phyloP scores from a whole-genome alignment of 257 asterid species.

The Solanum bulbocastanum region DNA sequence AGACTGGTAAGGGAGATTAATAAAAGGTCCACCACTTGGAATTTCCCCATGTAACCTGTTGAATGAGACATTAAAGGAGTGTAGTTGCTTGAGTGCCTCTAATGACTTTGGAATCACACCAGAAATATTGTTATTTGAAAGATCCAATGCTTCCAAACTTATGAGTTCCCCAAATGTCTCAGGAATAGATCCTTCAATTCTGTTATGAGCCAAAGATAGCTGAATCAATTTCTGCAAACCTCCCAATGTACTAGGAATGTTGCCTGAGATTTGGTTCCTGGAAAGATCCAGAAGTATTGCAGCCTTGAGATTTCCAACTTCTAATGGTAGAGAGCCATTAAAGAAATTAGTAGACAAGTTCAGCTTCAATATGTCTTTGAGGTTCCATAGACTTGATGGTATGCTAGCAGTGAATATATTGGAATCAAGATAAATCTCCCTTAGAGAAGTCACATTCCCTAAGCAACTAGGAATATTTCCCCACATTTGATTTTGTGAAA shows the following conservation, averaged over 20 bases:
- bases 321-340: constrained; percentile 10
- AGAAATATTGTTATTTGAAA: constrained; percentile 19
- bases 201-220: constrained; percentile 21
- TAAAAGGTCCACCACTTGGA: neutral
- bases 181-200: constrained; percentile 20
- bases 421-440: constrained; percentile 4
- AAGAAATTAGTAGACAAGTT: constrained; percentile 25
- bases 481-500: constrained; percentile 9
- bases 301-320: constrained; percentile 13
- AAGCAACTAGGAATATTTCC: constrained; percentile 23
- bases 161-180: constrained; percentile 5
- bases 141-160: constrained; percentile 15
- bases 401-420: constrained; percentile 16
- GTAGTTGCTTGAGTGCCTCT: neutral
- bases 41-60: neutral
- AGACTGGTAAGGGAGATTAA: neutral
- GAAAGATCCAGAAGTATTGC: constrained; percentile 14
- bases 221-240: neutral
- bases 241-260: constrained; percentile 17
- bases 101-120: constrained; percentile 24
- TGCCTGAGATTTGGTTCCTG: constrained; percentile 16
- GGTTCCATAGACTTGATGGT: constrained; percentile 12
- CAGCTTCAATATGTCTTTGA: constrained; percentile 13
- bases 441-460: constrained; percentile 18
- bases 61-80: neutral